Evolutionary conservation across 768 basidiomycete species (phyloP).

Genomic region (Leccinum olivaceopallidum): DNA sequence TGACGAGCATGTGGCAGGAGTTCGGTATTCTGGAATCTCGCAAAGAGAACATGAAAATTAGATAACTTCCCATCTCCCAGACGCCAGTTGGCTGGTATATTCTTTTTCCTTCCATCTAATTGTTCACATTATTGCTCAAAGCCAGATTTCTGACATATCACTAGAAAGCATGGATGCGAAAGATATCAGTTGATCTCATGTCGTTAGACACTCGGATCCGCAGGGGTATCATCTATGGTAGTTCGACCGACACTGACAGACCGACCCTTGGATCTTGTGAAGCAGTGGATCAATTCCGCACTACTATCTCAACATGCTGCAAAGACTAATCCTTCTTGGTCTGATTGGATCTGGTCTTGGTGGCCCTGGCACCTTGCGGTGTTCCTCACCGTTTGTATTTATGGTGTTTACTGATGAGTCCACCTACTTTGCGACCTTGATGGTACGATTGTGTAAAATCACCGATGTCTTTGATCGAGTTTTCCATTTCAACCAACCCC

Average conservation of each 20-base stretch:
- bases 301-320: slow-evolving; percentile 7
- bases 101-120: too few species aligned
- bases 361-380: slow-evolving; percentile 8
- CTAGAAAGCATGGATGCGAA: background rate
- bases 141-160: background rate
- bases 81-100: too few species aligned
- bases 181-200: background rate
- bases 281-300: background rate
- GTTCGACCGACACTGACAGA: background rate
- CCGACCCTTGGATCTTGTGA: background rate
- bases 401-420: background rate
- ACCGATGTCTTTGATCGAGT: background rate
- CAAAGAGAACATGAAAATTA: too few species aligned
- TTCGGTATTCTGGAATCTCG: too few species aligned
- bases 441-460: background rate
- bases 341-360: background rate
- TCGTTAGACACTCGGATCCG: background rate
- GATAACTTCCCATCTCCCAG: too few species aligned
- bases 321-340: slow-evolving; percentile 15
- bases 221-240: background rate
- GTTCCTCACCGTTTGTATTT: background rate
- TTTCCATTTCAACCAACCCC: background rate
- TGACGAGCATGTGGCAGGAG: too few species aligned
- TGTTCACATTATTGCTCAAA: background rate
- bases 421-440: background rate